Percentiles rank a stretch among this genome's conserved stretches.
phyloP scores from a whole-genome alignment of 768 basidiomycete species.

The Pulveroboletus frians region DNA sequence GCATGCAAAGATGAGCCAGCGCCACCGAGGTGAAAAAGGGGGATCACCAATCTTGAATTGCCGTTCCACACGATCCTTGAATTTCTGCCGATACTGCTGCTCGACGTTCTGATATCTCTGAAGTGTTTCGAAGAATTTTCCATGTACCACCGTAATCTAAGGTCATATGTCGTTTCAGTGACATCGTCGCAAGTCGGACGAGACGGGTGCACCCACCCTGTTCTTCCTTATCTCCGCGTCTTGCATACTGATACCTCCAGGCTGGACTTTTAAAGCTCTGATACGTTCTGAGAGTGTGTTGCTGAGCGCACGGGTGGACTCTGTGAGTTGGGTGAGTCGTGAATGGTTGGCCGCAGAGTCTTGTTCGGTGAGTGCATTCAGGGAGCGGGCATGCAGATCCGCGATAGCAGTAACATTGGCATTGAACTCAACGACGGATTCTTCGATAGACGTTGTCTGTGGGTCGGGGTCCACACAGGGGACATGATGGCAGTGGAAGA shows the following conservation, averaged over 20 bases:
- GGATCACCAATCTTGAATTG: constrained; percentile 70
- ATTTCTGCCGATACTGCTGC: constrained; percentile 59
- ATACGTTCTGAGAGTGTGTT: constrained; percentile 56
- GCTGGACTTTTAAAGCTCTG: constrained; percentile 46
- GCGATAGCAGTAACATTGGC: constrained; percentile 43
- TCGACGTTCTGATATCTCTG: constrained; percentile 77
- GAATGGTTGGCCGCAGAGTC: constrained; percentile 36
- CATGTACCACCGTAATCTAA: constrained; percentile 57
- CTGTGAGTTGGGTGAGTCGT: constrained; percentile 54
- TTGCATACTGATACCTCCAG: constrained; percentile 28
- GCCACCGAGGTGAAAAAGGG: neutral
- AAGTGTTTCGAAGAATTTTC: constrained; percentile 69
- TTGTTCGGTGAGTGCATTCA: constrained; percentile 46
- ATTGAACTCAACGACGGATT: constrained; percentile 39
- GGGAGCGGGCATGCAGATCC: constrained; percentile 46
- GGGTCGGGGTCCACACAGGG: neutral
- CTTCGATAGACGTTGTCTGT: constrained; percentile 48
- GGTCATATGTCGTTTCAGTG: neutral
- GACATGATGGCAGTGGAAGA: neutral
- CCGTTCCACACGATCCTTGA: constrained; percentile 63
- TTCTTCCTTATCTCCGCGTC: constrained; percentile 45
- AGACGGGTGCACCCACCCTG: constrained; percentile 15
- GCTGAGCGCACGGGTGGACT: constrained; percentile 55
- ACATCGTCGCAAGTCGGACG: neutral
- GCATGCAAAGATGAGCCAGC: neutral